Conservation (phyloP, 2,329 filamentous ascomycete species). For the Fusarium hainanense region DNA sequence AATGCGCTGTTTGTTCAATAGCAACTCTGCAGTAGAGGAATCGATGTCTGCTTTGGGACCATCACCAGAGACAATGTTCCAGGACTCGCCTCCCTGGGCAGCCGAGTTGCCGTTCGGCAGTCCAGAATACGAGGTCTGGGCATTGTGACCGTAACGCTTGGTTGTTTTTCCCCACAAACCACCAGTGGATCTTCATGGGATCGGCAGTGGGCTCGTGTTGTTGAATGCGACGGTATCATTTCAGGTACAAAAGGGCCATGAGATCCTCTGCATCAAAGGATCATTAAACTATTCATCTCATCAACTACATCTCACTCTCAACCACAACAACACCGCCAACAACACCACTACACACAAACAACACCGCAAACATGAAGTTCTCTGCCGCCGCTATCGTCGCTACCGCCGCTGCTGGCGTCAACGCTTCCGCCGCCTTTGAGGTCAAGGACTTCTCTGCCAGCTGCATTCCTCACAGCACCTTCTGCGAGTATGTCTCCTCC, state of each 20-base stretch:
- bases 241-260: slow-evolving; percentile 1
- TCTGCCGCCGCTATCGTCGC: slow-evolving; percentile 23
- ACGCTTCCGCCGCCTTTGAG: slow-evolving; percentile 1
- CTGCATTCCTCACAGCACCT: slow-evolving; percentile 24
- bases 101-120: slow-evolving; percentile 24
- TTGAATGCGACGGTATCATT: background rate
- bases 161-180: slow-evolving; percentile 22
- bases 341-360: background rate
- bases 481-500: slow-evolving; percentile 17
- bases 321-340: background rate
- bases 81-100: background rate
- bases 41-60: background rate
- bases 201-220: slow-evolving; percentile 6
- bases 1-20: background rate
- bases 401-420: slow-evolving; percentile 15
- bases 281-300: background rate
- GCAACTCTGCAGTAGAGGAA: background rate
- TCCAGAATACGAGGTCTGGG: slow-evolving; percentile 26
- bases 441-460: slow-evolving; percentile 24
- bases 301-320: background rate
- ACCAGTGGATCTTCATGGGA: slow-evolving; percentile 5
- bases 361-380: slow-evolving; percentile 36
- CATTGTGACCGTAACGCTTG: slow-evolving; percentile 26
- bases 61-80: background rate
- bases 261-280: background rate